Base-by-base conservation (phyloP, 73 alveolate genomes). In the Paramecium caudatum region DNA sequence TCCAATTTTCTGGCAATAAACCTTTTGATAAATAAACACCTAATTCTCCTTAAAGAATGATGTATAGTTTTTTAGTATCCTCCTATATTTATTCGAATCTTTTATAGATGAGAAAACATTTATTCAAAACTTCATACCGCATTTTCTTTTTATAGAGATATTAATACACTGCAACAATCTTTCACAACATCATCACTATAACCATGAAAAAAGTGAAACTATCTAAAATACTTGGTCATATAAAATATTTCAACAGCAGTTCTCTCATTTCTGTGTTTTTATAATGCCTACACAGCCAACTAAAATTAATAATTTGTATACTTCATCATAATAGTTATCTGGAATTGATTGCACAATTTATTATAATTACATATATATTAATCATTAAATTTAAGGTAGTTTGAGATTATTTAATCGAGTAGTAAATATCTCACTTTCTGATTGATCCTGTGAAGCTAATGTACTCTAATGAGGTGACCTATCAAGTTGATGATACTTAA, bases 391-490 rank as follows among this genome's bases (percentile, higher is more conserved):
- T 34, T 68, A 32, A 8, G 47, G 50, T 68, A 34, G 50, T 36
- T 34, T 34, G 25, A 34, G 19, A 41, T 8, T 41, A 41, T 8
- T 41, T 27, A 43, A 43, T 2, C 50, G 50, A 68, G 25, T 34
- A 34, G 84, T 32, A 23, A 68, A 34, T 3, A 68, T 19, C 7
- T 15, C 50, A 68, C 50, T 34, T 25, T 68, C 47, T 1, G 68
- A 47, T 8, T 21, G 8, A 12, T 41, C 68, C n/a, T 45, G 16
- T 3, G 68, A 74, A 10, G 62, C 68, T 5, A 37, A 74, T 15
- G 88, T 74, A 43, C 46, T 39, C 39, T 65, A 32, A 65, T 65
- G 83, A 74, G 88, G 88, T 0, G 68, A 41, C 43, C 88, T 8
- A 37, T 43, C 88, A 37, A 23, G 16, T 41, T 45, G 4, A 17